Conservation (phyloP, 805 yeast genomes). For the Wickerhamiella lipophila region DNA sequence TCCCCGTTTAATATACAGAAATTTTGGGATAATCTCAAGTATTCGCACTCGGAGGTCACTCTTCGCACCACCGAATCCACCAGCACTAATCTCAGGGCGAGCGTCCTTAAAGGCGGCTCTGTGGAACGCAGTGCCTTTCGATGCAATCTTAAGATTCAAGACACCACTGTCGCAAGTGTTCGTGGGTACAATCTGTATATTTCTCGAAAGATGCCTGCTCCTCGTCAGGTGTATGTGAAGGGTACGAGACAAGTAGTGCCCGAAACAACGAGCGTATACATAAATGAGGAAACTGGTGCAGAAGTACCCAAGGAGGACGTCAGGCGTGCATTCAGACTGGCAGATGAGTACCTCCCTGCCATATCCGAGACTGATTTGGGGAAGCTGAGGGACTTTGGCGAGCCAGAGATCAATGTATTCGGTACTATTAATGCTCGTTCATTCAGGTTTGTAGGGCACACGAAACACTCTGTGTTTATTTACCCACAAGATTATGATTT, state of each 20-base stretch:
- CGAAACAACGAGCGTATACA: constrained; percentile 33
- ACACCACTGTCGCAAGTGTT: constrained; percentile 43
- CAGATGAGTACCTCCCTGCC: constrained; percentile 28
- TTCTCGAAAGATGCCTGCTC: constrained; percentile 40
- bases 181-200: constrained; percentile 57
- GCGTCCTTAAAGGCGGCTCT: constrained; percentile 12
- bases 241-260: constrained; percentile 43
- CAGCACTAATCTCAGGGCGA: constrained; percentile 4
- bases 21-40: constrained; percentile 17
- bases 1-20: constrained; percentile 13
- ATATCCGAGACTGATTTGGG: constrained; percentile 31
- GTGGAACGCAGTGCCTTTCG: constrained; percentile 13
- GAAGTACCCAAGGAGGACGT: constrained; percentile 30
- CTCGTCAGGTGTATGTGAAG: constrained; percentile 42
- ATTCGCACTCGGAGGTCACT: neutral
- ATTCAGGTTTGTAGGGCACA: constrained; percentile 37
- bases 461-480: constrained; percentile 46
- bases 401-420: constrained; percentile 47
- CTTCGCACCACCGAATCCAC: neutral
- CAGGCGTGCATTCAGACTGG: constrained; percentile 34
- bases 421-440: constrained; percentile 30
- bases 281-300: constrained; percentile 35
- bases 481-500: constrained; percentile 52
- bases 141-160: constrained; percentile 11
- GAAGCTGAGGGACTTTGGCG: constrained; percentile 28